Conservation (phyloP, 1,284 basidiomycete genomes). For the Puccinia horiana region DNA sequence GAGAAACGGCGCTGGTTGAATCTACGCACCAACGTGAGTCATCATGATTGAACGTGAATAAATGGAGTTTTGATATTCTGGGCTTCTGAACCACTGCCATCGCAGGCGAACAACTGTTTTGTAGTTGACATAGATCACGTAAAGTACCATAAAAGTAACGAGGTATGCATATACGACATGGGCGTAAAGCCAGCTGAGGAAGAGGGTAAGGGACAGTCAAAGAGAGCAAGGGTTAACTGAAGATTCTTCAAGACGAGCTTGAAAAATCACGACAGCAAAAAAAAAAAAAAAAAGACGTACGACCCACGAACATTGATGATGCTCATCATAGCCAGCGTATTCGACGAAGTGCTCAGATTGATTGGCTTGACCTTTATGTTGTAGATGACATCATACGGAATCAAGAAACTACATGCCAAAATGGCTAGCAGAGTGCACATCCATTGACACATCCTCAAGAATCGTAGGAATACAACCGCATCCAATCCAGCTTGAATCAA, state of each 20-base stretch:
- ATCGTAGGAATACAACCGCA: slow-evolving; percentile 87
- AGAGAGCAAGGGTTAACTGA: background rate
- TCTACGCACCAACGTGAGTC: slow-evolving; percentile 40
- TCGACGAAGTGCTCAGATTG: slow-evolving; percentile 48
- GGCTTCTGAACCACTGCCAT: slow-evolving; percentile 72
- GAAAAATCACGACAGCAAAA: slow-evolving; percentile 67
- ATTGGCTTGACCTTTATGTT: background rate
- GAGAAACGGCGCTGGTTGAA: background rate
- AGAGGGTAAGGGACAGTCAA: background rate
- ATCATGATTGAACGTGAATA: slow-evolving; percentile 73
- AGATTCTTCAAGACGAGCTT: slow-evolving; percentile 48
- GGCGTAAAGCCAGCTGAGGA: slow-evolving; percentile 1
- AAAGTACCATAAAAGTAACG: slow-evolving; percentile 32
- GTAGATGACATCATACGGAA: slow-evolving; percentile 64
- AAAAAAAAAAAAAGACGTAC: slow-evolving; percentile 70
- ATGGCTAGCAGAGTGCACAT: slow-evolving; percentile 71
- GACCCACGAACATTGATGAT: slow-evolving; percentile 64
- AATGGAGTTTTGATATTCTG: slow-evolving; percentile 73
- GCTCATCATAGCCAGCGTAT: slow-evolving; percentile 49
- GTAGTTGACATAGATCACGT: slow-evolving; percentile 50
- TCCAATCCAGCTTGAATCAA: slow-evolving; percentile 87
- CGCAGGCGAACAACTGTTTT: slow-evolving; percentile 68
- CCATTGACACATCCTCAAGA: slow-evolving; percentile 80
- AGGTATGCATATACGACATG: slow-evolving; percentile 49
- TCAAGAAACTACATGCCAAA: slow-evolving; percentile 72